Base-by-base conservation (phyloP, 148 eudicot species). In the Diospyros kaki region DNA sequence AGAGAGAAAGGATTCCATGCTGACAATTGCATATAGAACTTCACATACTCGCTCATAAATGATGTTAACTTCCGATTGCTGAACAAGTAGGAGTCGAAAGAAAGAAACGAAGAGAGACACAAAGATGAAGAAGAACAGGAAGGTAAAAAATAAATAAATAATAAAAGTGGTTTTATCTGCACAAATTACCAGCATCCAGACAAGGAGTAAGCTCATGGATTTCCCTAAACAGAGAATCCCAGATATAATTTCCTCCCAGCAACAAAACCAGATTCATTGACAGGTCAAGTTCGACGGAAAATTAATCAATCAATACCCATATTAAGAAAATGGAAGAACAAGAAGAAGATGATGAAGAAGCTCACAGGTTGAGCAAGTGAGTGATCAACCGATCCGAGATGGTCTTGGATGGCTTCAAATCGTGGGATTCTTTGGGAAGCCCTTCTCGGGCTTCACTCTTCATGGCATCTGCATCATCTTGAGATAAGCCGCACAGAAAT, bases 341-440 rank as follows among this genome's bases (percentile, higher is more conserved):
- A 59, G 3, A 71, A 59, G 6, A 40, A 64, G 9, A 54, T 10
- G 42, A n/a, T 58, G 63, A 7, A 48, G 52, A 18, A 7, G 74
- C 81, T 84, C 74, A 90, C 94, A 90, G 61, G 66, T 86, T 88
- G 64, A 90, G 84, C 69, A 90, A 69, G 58, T 85, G 90, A 17
- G 94, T 90, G 45, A 88, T 64, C 15, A 90, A 75, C 40, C 77
- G 58, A 79, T 88, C 90, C 12, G 84, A 39, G 38, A 80, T 68
- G 41, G 73, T 54, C 39, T 73, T 73, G 10, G 86, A 50, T 66
- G 71, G n/a, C 42, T 76, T 55, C 60, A 40, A 2, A 11, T 84
- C 88, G 71, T 66, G 58, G 54, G 71, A 73, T 50, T 74, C 83
- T 73, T 89, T 80, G 68, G 67, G 41, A 58, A 11, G 1, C 41